Conservation (phyloP, 108 stramenopile species). For the Aurantiochytrium sp. region DNA sequence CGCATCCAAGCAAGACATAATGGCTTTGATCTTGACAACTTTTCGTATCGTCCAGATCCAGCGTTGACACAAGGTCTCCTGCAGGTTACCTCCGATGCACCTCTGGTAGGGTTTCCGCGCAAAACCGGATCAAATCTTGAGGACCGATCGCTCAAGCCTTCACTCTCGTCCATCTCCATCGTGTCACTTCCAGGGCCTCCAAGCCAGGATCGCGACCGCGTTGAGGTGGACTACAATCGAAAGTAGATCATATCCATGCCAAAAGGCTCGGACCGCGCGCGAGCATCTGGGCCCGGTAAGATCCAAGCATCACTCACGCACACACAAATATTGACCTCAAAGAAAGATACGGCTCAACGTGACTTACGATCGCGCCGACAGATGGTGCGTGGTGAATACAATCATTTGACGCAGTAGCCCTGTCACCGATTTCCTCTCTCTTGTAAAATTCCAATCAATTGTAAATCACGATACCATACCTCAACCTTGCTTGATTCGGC, state of each 20-base stretch:
- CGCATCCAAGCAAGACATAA: background rate
- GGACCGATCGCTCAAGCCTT: background rate
- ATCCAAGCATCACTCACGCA: too few relatives aligned
- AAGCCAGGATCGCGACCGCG: background rate
- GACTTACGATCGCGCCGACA: too few relatives aligned
- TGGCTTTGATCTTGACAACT: constrained; percentile 8
- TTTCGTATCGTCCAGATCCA: background rate
- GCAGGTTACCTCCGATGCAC: background rate
- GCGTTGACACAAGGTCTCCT: background rate
- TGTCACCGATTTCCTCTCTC: too few relatives aligned
- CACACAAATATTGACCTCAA: too few relatives aligned
- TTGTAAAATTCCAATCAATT: background rate
- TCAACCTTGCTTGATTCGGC: too few relatives aligned
- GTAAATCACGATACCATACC: background rate
- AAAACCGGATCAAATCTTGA: background rate
- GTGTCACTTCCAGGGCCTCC: background rate
- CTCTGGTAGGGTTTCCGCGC: background rate
- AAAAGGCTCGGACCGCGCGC: too few relatives aligned
- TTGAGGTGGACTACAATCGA: background rate
- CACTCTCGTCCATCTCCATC: background rate
- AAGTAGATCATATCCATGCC: background rate
- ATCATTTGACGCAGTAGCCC: too few relatives aligned
- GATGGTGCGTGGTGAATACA: too few relatives aligned
- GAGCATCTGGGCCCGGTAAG: too few relatives aligned
- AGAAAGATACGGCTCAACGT: too few relatives aligned